Conservation (phyloP, 768 basidiomycete species). For the Amanita phalloides region DNA sequence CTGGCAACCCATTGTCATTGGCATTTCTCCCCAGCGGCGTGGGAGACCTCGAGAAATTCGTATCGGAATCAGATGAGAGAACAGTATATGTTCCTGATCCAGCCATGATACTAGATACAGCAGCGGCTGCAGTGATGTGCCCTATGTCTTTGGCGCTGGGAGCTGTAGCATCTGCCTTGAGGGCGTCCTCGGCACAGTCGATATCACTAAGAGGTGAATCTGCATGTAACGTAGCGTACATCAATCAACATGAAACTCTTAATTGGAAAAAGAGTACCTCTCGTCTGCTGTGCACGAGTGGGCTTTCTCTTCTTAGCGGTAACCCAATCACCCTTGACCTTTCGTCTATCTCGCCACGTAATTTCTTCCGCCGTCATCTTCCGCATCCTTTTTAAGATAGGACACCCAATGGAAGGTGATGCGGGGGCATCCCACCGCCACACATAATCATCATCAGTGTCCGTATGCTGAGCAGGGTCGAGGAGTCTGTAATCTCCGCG, state of each 20-base stretch:
- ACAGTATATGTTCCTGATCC: conserved; percentile 17
- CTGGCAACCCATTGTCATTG: background rate
- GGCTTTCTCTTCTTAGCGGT: conserved; percentile 1
- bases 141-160: conserved; percentile 17
- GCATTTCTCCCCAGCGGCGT: background rate
- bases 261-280: background rate
- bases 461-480: background rate
- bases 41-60: background rate
- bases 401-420: background rate
- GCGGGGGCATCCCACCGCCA: conserved; percentile 2
- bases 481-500: background rate
- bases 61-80: background rate
- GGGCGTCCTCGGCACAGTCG: background rate
- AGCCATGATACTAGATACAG: conserved; percentile 40
- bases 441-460: conserved; percentile 5
- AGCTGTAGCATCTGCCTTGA: conserved; percentile 17
- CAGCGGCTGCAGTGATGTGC: conserved; percentile 24
- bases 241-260: background rate
- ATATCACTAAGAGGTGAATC: conserved; percentile 5
- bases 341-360: background rate
- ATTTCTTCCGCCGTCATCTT: conserved; percentile 3
- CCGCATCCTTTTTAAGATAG: background rate
- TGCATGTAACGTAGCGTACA: background rate
- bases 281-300: background rate
- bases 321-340: background rate